A percentile compares a stretch with the other conserved stretches of the same genome.
These are phyloP conservation scores for Starmerella khaoyaiensis DNA, from an alignment of 805 yeast species.

Conservation along the genomic window DNA sequence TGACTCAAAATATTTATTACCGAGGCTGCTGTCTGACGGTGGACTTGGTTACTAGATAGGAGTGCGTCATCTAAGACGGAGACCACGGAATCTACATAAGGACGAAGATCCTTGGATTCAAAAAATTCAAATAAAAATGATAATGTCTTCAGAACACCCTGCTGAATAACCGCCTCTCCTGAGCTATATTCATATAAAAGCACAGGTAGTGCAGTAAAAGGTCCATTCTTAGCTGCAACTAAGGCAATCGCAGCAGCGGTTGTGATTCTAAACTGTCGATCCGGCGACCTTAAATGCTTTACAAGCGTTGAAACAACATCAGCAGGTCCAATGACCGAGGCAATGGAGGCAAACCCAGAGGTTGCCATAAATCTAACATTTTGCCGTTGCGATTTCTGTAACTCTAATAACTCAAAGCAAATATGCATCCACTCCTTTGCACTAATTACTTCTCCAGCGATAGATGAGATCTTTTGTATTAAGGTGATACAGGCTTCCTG, in stretches of 20 bases:
- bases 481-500: constrained; percentile 70
- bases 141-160: constrained; percentile 84
- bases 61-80: constrained; percentile 81
- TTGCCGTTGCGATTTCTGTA: constrained; percentile 69
- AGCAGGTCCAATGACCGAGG: constrained; percentile 89
- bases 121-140: constrained; percentile 84
- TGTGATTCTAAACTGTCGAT: constrained; percentile 90
- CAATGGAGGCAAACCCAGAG: constrained; percentile 78
- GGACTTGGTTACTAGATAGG: constrained; percentile 81
- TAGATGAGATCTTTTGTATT: constrained; percentile 55
- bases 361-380: constrained; percentile 75
- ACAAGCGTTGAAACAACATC: constrained; percentile 77
- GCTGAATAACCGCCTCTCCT: constrained; percentile 86
- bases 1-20: constrained; percentile 72
- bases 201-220: constrained; percentile 88
- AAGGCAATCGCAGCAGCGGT: constrained; percentile 97
- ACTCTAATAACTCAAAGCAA: constrained; percentile 77
- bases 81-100: constrained; percentile 66
- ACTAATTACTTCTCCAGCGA: constrained; percentile 67
- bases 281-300: constrained; percentile 80
- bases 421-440: constrained; percentile 97
- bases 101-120: constrained; percentile 44
- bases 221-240: constrained; percentile 85
- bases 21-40: constrained; percentile 88
- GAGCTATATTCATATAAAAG: constrained; percentile 88